A percentile compares a stretch with the other conserved stretches of the same genome.
phyloP scores from a whole-genome alignment of 2,329 filamentous ascomycete species.

The Colletotrichum cereale region DNA sequence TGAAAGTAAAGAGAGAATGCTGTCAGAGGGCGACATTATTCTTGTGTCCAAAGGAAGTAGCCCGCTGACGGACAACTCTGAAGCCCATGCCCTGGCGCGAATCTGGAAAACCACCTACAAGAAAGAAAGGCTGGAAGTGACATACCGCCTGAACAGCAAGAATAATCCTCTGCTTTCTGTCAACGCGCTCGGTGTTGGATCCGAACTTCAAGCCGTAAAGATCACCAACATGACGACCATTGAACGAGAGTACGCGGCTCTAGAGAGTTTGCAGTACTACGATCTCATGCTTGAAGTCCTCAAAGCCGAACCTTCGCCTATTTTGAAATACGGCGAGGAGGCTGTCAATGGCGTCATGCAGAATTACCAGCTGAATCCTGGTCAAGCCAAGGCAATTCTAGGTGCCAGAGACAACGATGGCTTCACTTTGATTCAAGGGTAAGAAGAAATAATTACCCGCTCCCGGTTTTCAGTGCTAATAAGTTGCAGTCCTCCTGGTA shows the following conservation, averaged over 20 bases:
- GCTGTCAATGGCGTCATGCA: conserved; percentile 76
- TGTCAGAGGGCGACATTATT: conserved; percentile 90
- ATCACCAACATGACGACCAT: conserved; percentile 94
- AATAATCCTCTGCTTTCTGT: conserved; percentile 71
- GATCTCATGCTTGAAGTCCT: conserved; percentile 95
- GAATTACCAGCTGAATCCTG: conserved; percentile 87
- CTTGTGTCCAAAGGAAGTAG: conserved; percentile 81
- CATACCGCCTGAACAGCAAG: conserved; percentile 82
- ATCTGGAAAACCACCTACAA: conserved; percentile 86
- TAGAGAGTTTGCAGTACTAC: conserved; percentile 93
- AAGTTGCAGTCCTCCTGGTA: conserved; percentile 81
- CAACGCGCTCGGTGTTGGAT: conserved; percentile 71
- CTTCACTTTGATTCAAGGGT: conserved; percentile 95
- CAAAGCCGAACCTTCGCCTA: conserved; percentile 88
- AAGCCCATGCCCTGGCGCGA: conserved; percentile 87
- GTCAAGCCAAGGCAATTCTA: conserved; percentile 91
- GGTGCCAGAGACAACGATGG: conserved; percentile 96
- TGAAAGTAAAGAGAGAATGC: conserved; percentile 77
- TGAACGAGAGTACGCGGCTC: conserved; percentile 92
- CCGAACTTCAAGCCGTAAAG: conserved; percentile 80
- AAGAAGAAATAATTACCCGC: conserved; percentile 45
- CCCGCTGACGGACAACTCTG: conserved; percentile 74
- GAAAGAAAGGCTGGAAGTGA: conserved; percentile 84
- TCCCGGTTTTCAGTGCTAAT: conserved; percentile 47
- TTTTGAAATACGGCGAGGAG: conserved; percentile 83